phyloP scores from a whole-genome alignment of 169 alveolate species.

The Plasmodium gonderi region DNA sequence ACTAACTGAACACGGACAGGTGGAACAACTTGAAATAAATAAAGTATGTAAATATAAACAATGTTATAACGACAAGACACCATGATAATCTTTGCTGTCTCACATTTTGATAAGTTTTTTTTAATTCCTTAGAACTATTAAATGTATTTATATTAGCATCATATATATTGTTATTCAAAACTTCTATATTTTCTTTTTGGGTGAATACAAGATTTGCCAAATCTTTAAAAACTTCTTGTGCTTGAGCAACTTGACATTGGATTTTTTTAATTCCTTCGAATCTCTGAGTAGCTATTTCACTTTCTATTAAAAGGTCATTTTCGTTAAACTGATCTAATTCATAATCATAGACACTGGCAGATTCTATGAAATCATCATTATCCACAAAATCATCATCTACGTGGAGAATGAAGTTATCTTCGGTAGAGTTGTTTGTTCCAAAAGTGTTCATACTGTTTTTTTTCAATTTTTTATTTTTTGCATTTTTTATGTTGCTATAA shows the following conservation, averaged over 20 bases:
- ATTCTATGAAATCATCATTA: constrained; percentile 71
- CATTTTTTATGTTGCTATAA: constrained; percentile 21
- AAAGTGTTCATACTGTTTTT: constrained; percentile 13
- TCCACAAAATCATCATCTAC: constrained; percentile 42
- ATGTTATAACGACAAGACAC: constrained; percentile 34
- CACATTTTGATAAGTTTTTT: constrained; percentile 64
- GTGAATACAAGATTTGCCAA: constrained; percentile 70
- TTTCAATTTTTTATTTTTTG: not conserved
- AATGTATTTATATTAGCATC: constrained; percentile 61
- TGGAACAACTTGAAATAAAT: constrained; percentile 64
- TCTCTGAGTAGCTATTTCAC: constrained; percentile 47
- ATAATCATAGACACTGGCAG: constrained; percentile 59
- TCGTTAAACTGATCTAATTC: constrained; percentile 70
- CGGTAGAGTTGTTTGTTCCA: constrained; percentile 12
- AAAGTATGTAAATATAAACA: constrained; percentile 44
- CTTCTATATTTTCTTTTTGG: constrained; percentile 62
- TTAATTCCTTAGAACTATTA: constrained; percentile 63
- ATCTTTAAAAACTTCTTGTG: constrained; percentile 75
- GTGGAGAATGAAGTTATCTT: constrained; percentile 62
- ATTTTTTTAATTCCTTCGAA: constrained; percentile 71
- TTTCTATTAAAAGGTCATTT: constrained; percentile 60
- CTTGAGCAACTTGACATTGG: constrained; percentile 74
- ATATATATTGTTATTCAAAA: constrained; percentile 56
- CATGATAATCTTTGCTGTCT: constrained; percentile 64
- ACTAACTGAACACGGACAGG: constrained; percentile 12